Base-by-base conservation (phyloP, 768 basidiomycete genomes). In the Hypsizygus marmoreus region DNA sequence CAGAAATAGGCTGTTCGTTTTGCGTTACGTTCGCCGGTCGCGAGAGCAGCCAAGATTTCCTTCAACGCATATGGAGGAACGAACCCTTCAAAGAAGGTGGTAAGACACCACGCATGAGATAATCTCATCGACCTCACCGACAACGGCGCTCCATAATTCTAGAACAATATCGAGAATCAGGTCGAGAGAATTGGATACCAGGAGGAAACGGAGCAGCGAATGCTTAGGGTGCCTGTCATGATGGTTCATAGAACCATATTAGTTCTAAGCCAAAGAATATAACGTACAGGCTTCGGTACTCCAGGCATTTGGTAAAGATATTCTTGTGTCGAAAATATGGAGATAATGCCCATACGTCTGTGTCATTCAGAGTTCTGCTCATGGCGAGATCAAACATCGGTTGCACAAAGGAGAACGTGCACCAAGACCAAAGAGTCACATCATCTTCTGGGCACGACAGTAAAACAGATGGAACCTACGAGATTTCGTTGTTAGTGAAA, bases 301-400 rank as follows among this genome's bases (percentile, higher is more conserved):
- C 67, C 25, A 86, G 58, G 51, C 72, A 81, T 60, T 86, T 88
- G 30, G 64, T 70, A 60, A 86, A 88, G 10, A 87, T 67, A 54
- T 82, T 85, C 53, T 77, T 80, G 58, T 87, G 84, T 20, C 70
- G 71, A 62, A 88, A 84, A 50, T 75, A 84, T 0, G 85, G 86
- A 3, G 84, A 85, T 23, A 87, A 66, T 9, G 58, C 64, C 84
- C 85, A 88, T 6, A 86, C 77, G 56, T 87, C 76, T 9, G 29
- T 46, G 29, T 75, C 75, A 24, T 75, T 65, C 17, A 78, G 60
- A 5, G 82, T 84, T 42, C 76, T 68, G 31, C 65, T 63, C 47
- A 62, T 69, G 0, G 83, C 79, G 14, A 84, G 60, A 38, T 69
- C 56, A 49, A 86, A 73, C 17, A 87, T 67, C 4, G 85, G 85